A percentile compares a stretch with the other conserved stretches of the same genome.
These are phyloP conservation scores for Pseudozyma sp. DNA, from an alignment of 1,284 basidiomycete genomes.

Conservation along the genomic window DNA sequence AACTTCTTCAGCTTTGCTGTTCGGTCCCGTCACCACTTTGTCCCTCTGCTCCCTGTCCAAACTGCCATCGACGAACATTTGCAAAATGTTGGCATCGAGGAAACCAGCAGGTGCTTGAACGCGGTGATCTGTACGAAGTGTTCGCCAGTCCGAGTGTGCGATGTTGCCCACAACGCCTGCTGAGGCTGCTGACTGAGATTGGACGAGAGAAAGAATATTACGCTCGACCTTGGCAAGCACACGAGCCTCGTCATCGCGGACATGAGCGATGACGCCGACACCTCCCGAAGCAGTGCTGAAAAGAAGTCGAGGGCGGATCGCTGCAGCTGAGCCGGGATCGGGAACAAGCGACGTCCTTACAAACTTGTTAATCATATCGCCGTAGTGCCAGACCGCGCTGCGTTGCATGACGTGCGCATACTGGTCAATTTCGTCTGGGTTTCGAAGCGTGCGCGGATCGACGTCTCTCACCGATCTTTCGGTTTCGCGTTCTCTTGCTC, in stretches of 20 bases:
- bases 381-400: constrained; percentile 61
- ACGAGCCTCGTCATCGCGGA: constrained; percentile 28
- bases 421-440: constrained; percentile 13
- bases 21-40: constrained; percentile 23
- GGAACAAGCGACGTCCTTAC: constrained; percentile 34
- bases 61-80: constrained; percentile 39
- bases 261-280: constrained; percentile 51
- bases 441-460: not conserved
- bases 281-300: constrained; percentile 62
- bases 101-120: constrained; percentile 50
- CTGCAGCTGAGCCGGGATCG: constrained; percentile 13
- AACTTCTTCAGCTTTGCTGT: constrained; percentile 17
- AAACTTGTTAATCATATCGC: constrained; percentile 65
- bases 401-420: constrained; percentile 61
- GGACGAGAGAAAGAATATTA: constrained; percentile 45
- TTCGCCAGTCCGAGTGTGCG: constrained; percentile 57
- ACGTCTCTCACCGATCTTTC: constrained; percentile 12
- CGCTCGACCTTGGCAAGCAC: constrained; percentile 52
- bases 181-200: constrained; percentile 10
- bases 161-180: constrained; percentile 43
- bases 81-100: constrained; percentile 59
- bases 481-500: constrained; percentile 28
- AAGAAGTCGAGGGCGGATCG: constrained; percentile 32
- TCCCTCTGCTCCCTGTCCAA: constrained; percentile 26
- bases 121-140: constrained; percentile 65